Percentiles rank a stretch among this genome's conserved stretches.
These are phyloP conservation scores for Vaccinium myrtillus DNA, from an alignment of 148 eudicot genomes.

Conservation along the genomic window DNA sequence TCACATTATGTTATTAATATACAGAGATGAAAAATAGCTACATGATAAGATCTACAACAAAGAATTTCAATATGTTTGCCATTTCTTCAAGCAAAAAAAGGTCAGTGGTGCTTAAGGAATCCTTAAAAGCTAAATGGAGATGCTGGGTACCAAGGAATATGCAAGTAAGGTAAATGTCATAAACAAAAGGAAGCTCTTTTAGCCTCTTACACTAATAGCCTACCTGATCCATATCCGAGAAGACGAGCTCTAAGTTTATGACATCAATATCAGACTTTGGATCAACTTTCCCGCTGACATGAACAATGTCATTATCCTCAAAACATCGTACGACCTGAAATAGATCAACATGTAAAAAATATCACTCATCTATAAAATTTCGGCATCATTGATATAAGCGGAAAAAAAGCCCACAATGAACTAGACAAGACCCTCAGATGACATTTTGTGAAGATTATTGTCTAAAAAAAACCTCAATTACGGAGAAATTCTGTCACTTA, in stretches of 20 bases:
- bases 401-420: too few relatives aligned
- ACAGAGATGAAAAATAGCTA: slow-evolving; percentile 2
- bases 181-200: neutral
- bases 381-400: neutral
- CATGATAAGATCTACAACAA: slow-evolving; percentile 11
- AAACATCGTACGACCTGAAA: slow-evolving; percentile 97
- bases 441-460: too few relatives aligned
- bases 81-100: slow-evolving; percentile 3
- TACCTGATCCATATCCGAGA: slow-evolving; percentile 98
- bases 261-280: slow-evolving; percentile 93
- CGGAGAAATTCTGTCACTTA: too few relatives aligned
- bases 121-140: neutral
- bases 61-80: neutral
- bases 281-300: slow-evolving; percentile 91
- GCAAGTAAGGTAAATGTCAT: neutral
- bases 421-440: too few relatives aligned
- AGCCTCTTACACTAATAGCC: slow-evolving; percentile 2
- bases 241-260: slow-evolving; percentile 84
- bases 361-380: neutral
- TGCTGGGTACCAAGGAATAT: slow-evolving; percentile 5
- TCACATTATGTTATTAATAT: neutral
- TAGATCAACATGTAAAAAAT: slow-evolving; percentile 5
- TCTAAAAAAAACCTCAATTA: too few relatives aligned
- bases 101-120: neutral
- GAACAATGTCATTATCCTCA: slow-evolving; percentile 96